Base-by-base conservation (phyloP, 2,329 filamentous ascomycete genomes). In the Stylonectria norvegica region DNA sequence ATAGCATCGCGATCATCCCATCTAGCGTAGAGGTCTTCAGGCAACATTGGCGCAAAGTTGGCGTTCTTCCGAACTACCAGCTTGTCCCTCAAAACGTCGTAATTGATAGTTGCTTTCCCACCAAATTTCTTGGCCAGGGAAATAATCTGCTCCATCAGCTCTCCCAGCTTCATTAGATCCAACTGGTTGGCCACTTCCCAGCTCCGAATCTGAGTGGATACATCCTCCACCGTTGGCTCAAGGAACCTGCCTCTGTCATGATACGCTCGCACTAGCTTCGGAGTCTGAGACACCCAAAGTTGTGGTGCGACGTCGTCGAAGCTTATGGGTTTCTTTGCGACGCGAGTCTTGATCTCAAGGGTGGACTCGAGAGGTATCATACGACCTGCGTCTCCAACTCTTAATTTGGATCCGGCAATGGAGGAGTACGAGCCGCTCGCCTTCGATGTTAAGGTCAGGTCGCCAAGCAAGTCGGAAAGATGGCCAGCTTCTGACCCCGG, bases 241-340 rank as follows among this genome's bases (percentile, higher is more conserved):
- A 40, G 12, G 43, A 73, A 73, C 2, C 38, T 14, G 22, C 69
- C 69, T 2, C 43, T 40, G 4, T 48, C 31, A 45, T 73, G 67
- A 45, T 70, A 69, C 1, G 67, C 69, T 20, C 64, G 61, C n/a
- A 73, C 67, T 22, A 73, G 66, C 28, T 68, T 69, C 1, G 65
- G 63, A 1, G 70, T 73, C 53, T 73, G 69, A 5, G 67, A 72
- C 12, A 62, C 46, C 69, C 69, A 74, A 17, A 73, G 60, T 52
- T 72, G 68, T 2, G 66, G 43, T 17, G 58, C 58, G 20, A 71
- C 50, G 5, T 70, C 59, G 8, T 47, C 1, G 9, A 71, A 36
- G 3, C 45, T n/a, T 12, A 73, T 46, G 16, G 37, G 52, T 29
- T 59, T 67, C 19, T 59, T 48, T 4, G 28, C 22, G n/a, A 59